Evolutionary conservation across 192 early-diverging fungal genomes (phyloP), one percentile per base, ranked within the genome.

Genomic region (Rhizophagus sp.): DNA sequence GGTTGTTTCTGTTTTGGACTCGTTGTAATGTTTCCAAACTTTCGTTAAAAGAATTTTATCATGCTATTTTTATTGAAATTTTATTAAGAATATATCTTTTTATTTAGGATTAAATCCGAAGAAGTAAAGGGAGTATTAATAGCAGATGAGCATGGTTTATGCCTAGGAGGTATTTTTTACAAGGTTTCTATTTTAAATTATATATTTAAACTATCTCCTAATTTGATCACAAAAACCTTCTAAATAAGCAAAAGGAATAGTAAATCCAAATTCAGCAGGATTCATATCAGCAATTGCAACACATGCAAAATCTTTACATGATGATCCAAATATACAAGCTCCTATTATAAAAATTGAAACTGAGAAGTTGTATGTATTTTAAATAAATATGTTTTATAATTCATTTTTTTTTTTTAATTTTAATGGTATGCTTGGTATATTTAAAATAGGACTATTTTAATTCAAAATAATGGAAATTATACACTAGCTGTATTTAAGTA

Each of bases 101-200:
- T 30, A 33, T 34, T 33, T 67, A 74, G 73, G 30, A 57, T 49
- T 17, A 81, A 82, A 30, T 73, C 85, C 25, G 82, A 83, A 76
- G 82, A 81, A 4, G 85, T 86, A 36, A 47, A 82, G 44, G 85
- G 85, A 33, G 85, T 83, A 52, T 63, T 86, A 44, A 81, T 86
- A 49, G 85, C 85, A 11, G 85, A 86, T 62, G 81, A 82, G 63
- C 80, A 86, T 57, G 85, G 85, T 13, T 77, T 86, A 11, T 86
- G 85, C 36, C 76, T 86, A 57, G 85, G 85, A 82, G 85, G 85
- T 86, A 85, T 7, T 33, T 63, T 30, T 19, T 22, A 1, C 4
- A 62, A 10, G 9, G 30, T 70, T 61, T 47, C 25, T 77, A 5
- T 24, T 15, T 52, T 15, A 39, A 30, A 76, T 65, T 63, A 9